phyloP scores from a whole-genome alignment of 306 rosid species.

The Acacia melanoxylon region DNA sequence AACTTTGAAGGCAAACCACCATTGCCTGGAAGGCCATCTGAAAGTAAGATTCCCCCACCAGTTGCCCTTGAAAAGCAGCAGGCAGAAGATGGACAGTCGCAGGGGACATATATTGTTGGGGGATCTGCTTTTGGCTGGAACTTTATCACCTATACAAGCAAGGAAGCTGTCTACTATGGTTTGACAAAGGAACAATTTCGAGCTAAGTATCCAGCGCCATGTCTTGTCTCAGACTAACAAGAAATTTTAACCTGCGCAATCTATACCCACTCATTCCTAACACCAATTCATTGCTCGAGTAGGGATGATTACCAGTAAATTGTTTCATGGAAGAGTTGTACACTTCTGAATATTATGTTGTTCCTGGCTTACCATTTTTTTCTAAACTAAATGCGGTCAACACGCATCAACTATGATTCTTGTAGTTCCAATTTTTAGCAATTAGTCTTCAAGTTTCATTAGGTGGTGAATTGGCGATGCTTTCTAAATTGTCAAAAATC shows the following conservation, averaged over 20 bases:
- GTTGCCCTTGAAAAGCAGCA: conserved; percentile 43
- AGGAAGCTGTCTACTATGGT: conserved; percentile 67
- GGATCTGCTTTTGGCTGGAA: conserved; percentile 98
- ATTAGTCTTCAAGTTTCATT: neutral
- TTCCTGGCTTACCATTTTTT: neutral
- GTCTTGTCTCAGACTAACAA: neutral
- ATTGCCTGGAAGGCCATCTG: conserved; percentile 4
- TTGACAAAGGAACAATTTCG: conserved; percentile 69
- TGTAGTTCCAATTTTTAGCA: neutral
- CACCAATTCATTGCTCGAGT: neutral
- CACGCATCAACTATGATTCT: neutral
- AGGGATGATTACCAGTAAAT: neutral
- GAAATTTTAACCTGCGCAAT: neutral
- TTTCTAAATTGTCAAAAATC: neutral
- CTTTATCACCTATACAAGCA: conserved; percentile 59
- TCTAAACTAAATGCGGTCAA: neutral
- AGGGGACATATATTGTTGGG: conserved; percentile 67
- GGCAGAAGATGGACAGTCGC: conserved; percentile 43
- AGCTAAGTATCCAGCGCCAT: conserved; percentile 22
- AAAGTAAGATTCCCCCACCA: conserved; percentile 24
- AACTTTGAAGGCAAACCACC: too few species aligned
- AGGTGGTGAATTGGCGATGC: neutral
- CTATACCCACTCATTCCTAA: neutral
- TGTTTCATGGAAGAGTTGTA: neutral
- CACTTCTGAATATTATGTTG: neutral